Base-by-base conservation (phyloP, 2,329 filamentous ascomycete species). In the Ceratocystiopsis sp. region DNA sequence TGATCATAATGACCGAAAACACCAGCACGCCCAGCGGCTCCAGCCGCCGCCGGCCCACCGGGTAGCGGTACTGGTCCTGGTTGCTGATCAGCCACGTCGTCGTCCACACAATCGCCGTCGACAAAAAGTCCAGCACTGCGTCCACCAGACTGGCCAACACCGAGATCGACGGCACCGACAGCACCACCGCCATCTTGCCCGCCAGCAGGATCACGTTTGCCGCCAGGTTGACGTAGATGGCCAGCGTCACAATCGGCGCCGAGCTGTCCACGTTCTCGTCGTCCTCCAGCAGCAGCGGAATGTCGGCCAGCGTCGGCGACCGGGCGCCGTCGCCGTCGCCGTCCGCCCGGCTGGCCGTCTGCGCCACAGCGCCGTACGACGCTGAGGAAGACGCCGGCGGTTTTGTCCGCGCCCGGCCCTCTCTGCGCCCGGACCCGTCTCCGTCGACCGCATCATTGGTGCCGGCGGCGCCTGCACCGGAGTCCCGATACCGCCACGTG, bases 1-100 rank as follows among this genome's bases (percentile, higher is more conserved):
- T 86, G 49, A 89, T 80, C 82, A 91, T 91, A 55, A 89, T 83
- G 46, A 87, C 73, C 15, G 79, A 82, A 61, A 89, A 91, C 44
- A 89, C 77, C 6, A 91, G 65, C 2, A 91, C 79, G 25, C 84
- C 84, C 7, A 91, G 70, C 2, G 84, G 84, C 54, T 89, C 84
- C 38, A 91, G 67, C 40, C 79, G 60, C 43, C 80, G 73, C 16
- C 84, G 71, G 10, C 84, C 84, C n/a, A 86, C 75, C 0, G 84
- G 84, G 52, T 87, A 87, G 18, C 71, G 69, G 56, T 87, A 80
- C 51, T 78, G 75, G 54, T 89, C 81, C 47, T 78, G 75, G 45
- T 75, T 73, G 40, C 78, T 74, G 52, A 87, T 85, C 48, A 87
- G 68, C 54, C 74, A 73, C 1, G 80, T 84, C 0, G 82, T 87